Evolutionary conservation across 2,329 filamentous ascomycete genomes (phyloP), one percentile per base, ranked within the genome.

Genomic region (Penicillium sp.): DNA sequence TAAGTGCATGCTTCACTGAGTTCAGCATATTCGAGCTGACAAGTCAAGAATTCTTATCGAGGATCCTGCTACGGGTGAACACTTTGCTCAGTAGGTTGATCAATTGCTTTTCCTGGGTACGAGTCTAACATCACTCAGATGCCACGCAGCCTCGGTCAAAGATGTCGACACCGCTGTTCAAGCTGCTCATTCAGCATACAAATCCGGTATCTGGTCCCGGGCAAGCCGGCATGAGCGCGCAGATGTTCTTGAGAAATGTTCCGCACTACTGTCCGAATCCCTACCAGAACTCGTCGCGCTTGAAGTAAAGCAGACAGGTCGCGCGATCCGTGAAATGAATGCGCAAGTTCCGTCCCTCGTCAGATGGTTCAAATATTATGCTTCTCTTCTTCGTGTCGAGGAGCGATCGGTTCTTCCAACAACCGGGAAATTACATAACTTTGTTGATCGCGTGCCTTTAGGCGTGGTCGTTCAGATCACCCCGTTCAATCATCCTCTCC

Each of bases 301-400:
- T 4, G 88, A 91, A 70, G 85, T 88, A 8, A 76, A 72, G 33
- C 88, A 90, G 71, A 91, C 88, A 0, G 88, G 88, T 3, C 84
- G 88, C 0, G 84, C 84, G 0, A 77, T 88, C 27, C 84, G 87
- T 26, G 88, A 90, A 70, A 89, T 91, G 86, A 79, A 81, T 49
- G 87, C 87, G 1, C 88, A 90, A 68, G 78, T 90, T 0, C 81
- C 86, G 1, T 83, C 85, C 44, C 64, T 76, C 2, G 71, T 74
- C 4, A 72, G 73, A 57, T 90, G 88, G 88, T 86, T 90, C 73
- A 85, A 83, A 58, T 90, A 90, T 75, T 91, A 88, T 66, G 87
- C 87, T 1, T 80, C 86, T 0, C 68, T 90, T 1, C 79, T 89
- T 31, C 83, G 88, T n/a, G 86, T 84, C 1, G 86, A 89, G 66